phyloP scores from a whole-genome alignment of 2,329 filamentous ascomycete genomes.

The Colletotrichum costaricense region DNA sequence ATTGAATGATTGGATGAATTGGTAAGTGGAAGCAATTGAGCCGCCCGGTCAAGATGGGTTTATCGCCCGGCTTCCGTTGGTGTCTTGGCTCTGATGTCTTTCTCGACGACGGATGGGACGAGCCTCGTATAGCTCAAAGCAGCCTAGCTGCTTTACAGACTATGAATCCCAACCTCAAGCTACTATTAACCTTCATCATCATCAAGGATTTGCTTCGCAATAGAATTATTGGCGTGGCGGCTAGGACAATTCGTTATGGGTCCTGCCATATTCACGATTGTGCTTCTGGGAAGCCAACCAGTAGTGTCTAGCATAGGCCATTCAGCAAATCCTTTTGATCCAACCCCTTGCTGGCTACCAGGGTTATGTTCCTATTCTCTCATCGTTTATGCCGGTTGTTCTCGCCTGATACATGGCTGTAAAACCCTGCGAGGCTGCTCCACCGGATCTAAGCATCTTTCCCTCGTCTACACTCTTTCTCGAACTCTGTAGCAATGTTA shows the following conservation, averaged over 20 bases:
- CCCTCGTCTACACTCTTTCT: no score
- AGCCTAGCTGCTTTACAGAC: background rate
- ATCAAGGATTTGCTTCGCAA: background rate
- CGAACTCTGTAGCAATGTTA: no score
- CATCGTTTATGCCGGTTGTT: background rate
- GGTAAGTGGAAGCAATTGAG: background rate
- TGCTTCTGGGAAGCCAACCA: background rate
- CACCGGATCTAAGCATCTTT: background rate
- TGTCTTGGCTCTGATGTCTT: background rate
- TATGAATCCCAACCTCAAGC: background rate
- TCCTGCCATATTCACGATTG: background rate
- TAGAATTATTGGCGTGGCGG: background rate
- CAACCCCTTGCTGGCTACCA: background rate
- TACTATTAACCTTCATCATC: background rate
- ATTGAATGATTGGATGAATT: background rate
- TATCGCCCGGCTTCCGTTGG: background rate
- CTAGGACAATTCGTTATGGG: background rate
- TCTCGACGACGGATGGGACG: background rate
- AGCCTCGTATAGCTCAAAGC: background rate
- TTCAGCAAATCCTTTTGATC: background rate
- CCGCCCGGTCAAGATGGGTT: background rate
- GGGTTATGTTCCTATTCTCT: background rate
- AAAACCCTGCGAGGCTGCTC: background rate
- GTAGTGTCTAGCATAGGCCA: background rate
- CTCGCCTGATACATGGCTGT: background rate